phyloP scores from a whole-genome alignment of 202 grass and related monocot genomes.

The Schoenoplectus triqueter region DNA sequence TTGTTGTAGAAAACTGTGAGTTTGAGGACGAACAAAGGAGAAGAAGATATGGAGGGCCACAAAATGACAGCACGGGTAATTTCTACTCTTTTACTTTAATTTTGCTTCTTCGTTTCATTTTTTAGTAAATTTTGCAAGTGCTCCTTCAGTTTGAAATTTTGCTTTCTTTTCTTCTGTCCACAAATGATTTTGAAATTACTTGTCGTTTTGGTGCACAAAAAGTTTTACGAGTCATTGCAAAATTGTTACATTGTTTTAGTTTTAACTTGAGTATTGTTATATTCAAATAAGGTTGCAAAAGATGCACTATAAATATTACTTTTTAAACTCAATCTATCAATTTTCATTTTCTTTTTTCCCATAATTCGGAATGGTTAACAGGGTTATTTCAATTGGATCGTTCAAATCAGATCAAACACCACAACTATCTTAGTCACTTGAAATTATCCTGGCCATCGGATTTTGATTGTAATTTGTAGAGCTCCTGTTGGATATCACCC shows the following conservation, averaged over 20 bases:
- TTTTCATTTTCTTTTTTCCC: neutral
- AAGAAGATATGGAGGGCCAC: slow-evolving; percentile 4
- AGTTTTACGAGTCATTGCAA: neutral
- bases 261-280: neutral
- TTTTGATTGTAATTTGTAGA: neutral
- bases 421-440: neutral
- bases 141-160: neutral
- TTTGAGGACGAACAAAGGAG: slow-evolving; percentile 22
- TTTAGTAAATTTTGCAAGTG: slow-evolving; percentile 17
- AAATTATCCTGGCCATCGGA: neutral
- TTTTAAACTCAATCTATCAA: neutral
- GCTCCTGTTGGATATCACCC: neutral
- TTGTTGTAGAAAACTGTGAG: slow-evolving; percentile 50
- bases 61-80: slow-evolving; percentile 15
- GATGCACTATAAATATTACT: neutral
- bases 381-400: no score
- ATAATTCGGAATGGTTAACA: neutral
- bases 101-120: neutral
- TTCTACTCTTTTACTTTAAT: neutral
- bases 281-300: neutral
- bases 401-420: neutral
- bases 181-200: neutral
- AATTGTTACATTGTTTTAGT: neutral
- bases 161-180: neutral
- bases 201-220: neutral